Evolutionary conservation across 306 rosid species (phyloP).

Genomic region (Trifolium pratense): DNA sequence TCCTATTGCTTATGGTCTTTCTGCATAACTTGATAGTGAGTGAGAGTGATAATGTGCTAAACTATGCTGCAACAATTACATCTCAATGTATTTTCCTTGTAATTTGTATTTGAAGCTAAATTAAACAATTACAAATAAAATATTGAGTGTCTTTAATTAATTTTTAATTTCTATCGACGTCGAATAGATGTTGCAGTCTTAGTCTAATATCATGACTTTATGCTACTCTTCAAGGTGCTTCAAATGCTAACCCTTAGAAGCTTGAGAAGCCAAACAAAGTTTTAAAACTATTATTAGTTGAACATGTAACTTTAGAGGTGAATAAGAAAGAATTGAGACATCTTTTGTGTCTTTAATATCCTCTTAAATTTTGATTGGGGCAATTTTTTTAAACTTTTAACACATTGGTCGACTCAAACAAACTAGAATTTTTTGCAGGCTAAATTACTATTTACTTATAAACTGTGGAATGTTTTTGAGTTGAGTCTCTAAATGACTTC

Average conservation of each 20-base stretch:
- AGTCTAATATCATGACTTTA: not conserved
- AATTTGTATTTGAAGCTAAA: not conserved
- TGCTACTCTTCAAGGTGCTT: not conserved
- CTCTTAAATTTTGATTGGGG: not conserved
- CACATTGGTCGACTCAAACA: no score
- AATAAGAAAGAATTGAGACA: not conserved
- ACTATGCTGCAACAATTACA: not conserved
- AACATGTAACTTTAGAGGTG: not conserved
- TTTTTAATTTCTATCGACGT: not conserved
- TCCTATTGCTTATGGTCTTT: no score
- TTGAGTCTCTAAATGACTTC: no score
- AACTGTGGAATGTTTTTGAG: no score
- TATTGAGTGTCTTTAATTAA: not conserved
- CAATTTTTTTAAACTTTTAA: not conserved
- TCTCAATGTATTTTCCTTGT: not conserved
- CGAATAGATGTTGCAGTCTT: not conserved
- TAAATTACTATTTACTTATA: no score
- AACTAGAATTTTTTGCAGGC: no score
- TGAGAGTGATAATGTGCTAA: not conserved
- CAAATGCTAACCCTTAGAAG: not conserved
- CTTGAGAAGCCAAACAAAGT: slow-evolving; percentile 9
- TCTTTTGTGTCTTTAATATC: not conserved
- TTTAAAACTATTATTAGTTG: not conserved
- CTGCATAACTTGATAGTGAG: not conserved
- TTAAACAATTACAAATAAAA: not conserved